phyloP scores from a whole-genome alignment of 805 yeast genomes.

The Hagleromyces aurorensis region DNA sequence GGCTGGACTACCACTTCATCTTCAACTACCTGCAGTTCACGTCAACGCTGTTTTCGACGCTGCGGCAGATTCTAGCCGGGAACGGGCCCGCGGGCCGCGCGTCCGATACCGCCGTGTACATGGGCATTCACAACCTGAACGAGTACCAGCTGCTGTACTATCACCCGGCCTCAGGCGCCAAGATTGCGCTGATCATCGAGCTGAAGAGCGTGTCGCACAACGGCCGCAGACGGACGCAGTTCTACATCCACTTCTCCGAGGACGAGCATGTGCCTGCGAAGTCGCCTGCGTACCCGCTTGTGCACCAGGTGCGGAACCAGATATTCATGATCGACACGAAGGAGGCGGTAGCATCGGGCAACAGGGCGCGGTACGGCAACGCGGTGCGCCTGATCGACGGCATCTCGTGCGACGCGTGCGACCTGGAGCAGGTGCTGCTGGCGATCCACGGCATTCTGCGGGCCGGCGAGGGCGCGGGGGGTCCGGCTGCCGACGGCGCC shows the following conservation, averaged over 20 bases:
- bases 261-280: conserved; percentile 26
- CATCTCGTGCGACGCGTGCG: conserved; percentile 26
- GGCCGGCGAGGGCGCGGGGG: too few relatives aligned
- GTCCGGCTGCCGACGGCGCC: too few relatives aligned
- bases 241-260: conserved; percentile 25
- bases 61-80: conserved; percentile 14
- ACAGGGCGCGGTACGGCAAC: conserved; percentile 6
- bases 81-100: conserved; percentile 6
- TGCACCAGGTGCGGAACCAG: conserved; percentile 26
- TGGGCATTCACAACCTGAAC: conserved; percentile 25
- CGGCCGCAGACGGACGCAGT: conserved; percentile 19
- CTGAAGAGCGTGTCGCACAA: conserved; percentile 25
- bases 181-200: conserved; percentile 24
- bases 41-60: conserved; percentile 21
- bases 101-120: conserved; percentile 16
- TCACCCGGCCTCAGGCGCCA: conserved; percentile 21
- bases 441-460: conserved; percentile 25
- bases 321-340: conserved; percentile 23
- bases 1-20: conserved; percentile 27
- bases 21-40: conserved; percentile 32
- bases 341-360: conserved; percentile 4
- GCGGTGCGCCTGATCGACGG: conserved; percentile 25
- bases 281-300: conserved; percentile 22
- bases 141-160: conserved; percentile 26
- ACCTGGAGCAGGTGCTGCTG: conserved; percentile 20